Conservation (phyloP, 2,329 filamentous ascomycete species). For the Niveomyces coronatus region DNA sequence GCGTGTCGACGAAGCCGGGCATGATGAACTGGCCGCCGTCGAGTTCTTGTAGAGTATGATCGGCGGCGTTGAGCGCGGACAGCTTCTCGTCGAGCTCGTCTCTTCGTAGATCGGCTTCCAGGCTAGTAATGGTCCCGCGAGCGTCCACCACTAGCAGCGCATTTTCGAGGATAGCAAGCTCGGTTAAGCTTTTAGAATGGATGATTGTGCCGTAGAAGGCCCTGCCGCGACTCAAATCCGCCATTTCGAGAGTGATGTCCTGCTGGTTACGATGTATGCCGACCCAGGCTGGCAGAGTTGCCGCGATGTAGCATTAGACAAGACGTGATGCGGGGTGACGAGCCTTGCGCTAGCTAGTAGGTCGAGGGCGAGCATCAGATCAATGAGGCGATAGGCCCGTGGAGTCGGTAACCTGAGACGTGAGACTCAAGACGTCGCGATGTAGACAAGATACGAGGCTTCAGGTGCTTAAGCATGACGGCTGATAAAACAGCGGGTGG, state of each 20-base stretch:
- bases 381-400: not conserved
- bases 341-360: too few relatives aligned
- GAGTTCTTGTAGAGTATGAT: constrained; percentile 17
- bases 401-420: too few relatives aligned
- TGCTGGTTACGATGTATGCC: not conserved
- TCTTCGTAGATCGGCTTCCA: constrained; percentile 13
- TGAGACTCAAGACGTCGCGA: too few relatives aligned
- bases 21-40: constrained; percentile 40
- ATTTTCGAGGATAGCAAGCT: constrained; percentile 28
- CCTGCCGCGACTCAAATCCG: not conserved
- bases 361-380: not conserved
- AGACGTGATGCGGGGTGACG: too few relatives aligned
- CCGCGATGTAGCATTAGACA: too few relatives aligned
- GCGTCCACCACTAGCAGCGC: constrained; percentile 23
- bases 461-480: too few relatives aligned
- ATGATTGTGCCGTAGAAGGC: constrained; percentile 14
- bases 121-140: constrained; percentile 16
- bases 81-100: constrained; percentile 13
- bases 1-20: constrained; percentile 54
- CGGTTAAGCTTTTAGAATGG: constrained; percentile 24
- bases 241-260: not conserved
- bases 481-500: too few relatives aligned
- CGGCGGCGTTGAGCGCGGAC: constrained; percentile 4
- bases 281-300: not conserved
- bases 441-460: too few relatives aligned